These are phyloP conservation scores for Panicum virgatum DNA, from an alignment of 202 grass and related monocot genomes.

Conservation along the genomic window DNA sequence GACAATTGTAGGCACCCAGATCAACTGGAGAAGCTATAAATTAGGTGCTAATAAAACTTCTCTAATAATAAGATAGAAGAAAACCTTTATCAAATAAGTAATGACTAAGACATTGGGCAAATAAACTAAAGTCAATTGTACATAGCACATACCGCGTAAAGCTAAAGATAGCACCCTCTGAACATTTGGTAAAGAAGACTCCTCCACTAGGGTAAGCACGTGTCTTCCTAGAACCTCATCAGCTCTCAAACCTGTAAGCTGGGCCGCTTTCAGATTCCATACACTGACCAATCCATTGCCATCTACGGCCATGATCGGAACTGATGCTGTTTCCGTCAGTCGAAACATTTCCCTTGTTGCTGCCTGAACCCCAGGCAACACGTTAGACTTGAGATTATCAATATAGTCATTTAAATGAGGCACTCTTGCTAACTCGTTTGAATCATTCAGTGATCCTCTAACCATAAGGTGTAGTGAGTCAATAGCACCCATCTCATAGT, in stretches of 20 bases:
- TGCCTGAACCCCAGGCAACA: constrained; percentile 66
- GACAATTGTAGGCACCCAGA: constrained; percentile 22
- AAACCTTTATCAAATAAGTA: not conserved
- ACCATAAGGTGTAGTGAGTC: constrained; percentile 89
- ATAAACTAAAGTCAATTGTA: not conserved
- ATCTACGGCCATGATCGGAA: constrained; percentile 92
- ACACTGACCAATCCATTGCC: constrained; percentile 78
- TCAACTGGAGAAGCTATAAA: constrained; percentile 15
- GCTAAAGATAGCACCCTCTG: constrained; percentile 82
- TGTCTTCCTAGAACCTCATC: constrained; percentile 78
- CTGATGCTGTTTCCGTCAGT: constrained; percentile 82
- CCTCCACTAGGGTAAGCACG: constrained; percentile 81
- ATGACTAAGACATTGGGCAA: not conserved
- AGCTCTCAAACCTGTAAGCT: constrained; percentile 69
- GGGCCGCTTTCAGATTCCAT: constrained; percentile 82
- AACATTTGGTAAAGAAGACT: constrained; percentile 63
- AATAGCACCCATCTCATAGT: constrained; percentile 93
- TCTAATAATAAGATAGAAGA: not conserved
- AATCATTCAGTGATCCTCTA: constrained; percentile 57
- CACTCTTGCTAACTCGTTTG: not conserved
- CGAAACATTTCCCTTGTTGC: constrained; percentile 91
- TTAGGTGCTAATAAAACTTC: not conserved
- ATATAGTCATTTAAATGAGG: constrained; percentile 46
- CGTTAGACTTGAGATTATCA: constrained; percentile 68
- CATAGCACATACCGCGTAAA: constrained; percentile 54